Evolutionary conservation across 208 protist species (phyloP), one percentile per base, ranked within the genome.

Genomic region (Trypanosoma congolense): DNA sequence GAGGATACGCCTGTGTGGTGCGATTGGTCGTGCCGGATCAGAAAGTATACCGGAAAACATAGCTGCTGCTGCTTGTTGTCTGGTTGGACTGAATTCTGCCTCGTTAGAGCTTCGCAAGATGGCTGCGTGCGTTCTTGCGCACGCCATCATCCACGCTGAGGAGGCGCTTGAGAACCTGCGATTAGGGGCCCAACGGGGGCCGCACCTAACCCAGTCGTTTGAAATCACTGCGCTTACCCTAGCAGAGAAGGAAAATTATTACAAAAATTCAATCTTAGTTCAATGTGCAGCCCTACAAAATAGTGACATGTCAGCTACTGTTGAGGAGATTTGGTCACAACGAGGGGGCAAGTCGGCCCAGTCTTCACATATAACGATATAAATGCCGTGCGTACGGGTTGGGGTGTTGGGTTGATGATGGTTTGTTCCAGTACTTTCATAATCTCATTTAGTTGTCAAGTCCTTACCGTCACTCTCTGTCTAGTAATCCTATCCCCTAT

Each of bases 281-380:
- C 85, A 84, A 48, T 83, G 72, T 52, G 51, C 67, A 0, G 75
- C 75, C 9, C 38, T 89, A 30, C 49, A 77, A 33, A 36, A 30
- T 31, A 64, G 65, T 42, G 61, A 53, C 9, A 59, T 67, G 53
- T n/a, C 33, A 29, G 31, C 30, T 18, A 10, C 48, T 31, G 46
- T 61, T 3, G 61, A 60, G 47, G 46, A 22, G 19, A 21, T 47
- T 24, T 22, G 41, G 24, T 22, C 46, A 10, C 56, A 67, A 28
- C 33, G 6, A 38, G 12, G 33, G 12, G 9, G 12, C 33, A 6
- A 38, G 12, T 38, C 33, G 12, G 9, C 33, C 6, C 33, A 16
- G 6, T 38, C 33, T 38, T 38, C 33, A 38, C 33, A 38, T 38
- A 38, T 38, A 38, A 16, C 9, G 6, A 6, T 38, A 0, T 38